Base-by-base conservation (phyloP, 352 stramenopile genomes). In the Phytopythium boreale region DNA sequence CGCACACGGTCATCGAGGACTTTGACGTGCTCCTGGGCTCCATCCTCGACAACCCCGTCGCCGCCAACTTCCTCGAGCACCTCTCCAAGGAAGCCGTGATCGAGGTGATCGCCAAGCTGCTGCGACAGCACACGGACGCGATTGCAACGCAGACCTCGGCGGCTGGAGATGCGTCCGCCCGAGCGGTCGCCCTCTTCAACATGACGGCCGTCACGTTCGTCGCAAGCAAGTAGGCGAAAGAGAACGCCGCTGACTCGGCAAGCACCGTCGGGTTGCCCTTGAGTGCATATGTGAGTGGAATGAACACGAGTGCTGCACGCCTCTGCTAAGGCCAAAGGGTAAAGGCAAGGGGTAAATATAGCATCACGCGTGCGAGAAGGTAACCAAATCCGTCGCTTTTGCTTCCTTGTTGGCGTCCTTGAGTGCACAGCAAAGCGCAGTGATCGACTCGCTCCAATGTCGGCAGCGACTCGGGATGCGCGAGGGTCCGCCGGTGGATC, bases 51-150 rank as follows among this genome's bases (percentile, higher is more conserved):
- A 58, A 58, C n/a, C 51, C 51, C 19, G 51, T 19, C 7, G 17
- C 29, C 9, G 37, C 20, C 29, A 69, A 24, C 59, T 58, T 49
- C 52, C 53, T 62, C 52, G 39, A 57, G 1, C 64, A 65, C 47
- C 58, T 62, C 4, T 64, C 55, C 37, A 68, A 41, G 53, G 14
- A 47, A 4, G 10, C 9, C 6, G 51, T 44, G 29, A 27, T 29
- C 17, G 51, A 58, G 51, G 17, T 27, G 2, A 26, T 58, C 3
- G 6, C 51, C 19, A 58, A 44, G 15, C 9, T 58, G 24, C 29
- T 58, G 2, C 27, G 51, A 7, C 26, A 43, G 8, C 19, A 44
- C 29, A 29, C 51, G 51, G 29, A 58, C 4, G 27, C 51, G 51
- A 27, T 44, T 12, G 27, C 51, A 7, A 39, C 9, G 27, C 51